Evolutionary conservation across 1,284 basidiomycete genomes (phyloP), one percentile per base, ranked within the genome.

Genomic region (Tilletia setariae): DNA sequence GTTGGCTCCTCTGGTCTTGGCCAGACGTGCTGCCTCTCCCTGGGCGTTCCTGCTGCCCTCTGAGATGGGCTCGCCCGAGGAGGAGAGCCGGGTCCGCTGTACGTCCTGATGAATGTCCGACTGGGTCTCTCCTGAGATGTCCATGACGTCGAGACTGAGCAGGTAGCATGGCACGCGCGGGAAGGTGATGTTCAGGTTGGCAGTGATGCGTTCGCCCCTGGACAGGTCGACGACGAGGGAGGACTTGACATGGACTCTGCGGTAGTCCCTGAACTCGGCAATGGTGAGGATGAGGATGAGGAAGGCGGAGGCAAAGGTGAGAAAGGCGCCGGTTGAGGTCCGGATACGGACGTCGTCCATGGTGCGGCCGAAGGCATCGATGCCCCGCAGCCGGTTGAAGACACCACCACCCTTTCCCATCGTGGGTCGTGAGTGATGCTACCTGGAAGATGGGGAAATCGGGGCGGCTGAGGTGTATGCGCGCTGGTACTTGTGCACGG

Each of bases 181-280:
- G 84, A 98, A 99, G 1, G 92, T 93, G 68, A 99, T 86, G 81
- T 98, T 94, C 85, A 99, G 85, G 79, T 90, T 89, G 59, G 97
- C 92, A 13, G 91, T 91, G 74, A 98, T 85, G 83, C 92, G 93
- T 85, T 98, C 94, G 63, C 94, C 95, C 80, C 96, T 86, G 77
- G 91, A 93, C 83, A 90, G 88, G 86, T 99, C 96, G 19, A 79
- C 74, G 67, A 79, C 72, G 61, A 79, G 78, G 63, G 73, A 92
- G 86, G 74, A 74, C 32, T 74, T 71, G 63, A 76, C 56, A 68
- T 87, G 88, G 51, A 98, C 88, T 72, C 88, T 87, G 70, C 94
- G 89, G 83, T 98, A 99, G 85, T 98, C 94, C 83, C 97, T 84
- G 83, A 93, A 98, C 83, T 98, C 96, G 84, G 96, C 90, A 64